Base-by-base conservation (phyloP, 352 stramenopile genomes). In the Globisporangium abappressorium region DNA sequence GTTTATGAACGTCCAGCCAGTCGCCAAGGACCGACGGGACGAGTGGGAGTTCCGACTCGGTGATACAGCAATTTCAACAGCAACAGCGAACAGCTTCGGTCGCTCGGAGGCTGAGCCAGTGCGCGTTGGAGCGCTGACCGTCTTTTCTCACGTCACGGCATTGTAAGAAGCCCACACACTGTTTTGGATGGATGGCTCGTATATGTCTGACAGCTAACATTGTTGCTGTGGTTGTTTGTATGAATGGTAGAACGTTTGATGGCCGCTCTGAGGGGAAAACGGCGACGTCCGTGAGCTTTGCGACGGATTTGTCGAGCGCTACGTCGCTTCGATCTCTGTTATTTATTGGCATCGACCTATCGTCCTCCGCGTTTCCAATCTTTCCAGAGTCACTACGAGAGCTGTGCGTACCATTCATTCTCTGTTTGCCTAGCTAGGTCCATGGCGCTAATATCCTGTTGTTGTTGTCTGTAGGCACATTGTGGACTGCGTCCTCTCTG, bases 261-360 rank as follows among this genome's bases (percentile, higher is more conserved):
- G 61, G 53, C 15, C 53, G 26, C 46, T 38, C 26, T 15, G 11
- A 66, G 20, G 41, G 34, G n/a, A 57, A 46, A 30, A 5, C 1
- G n/a, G 5, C 9, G 57, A 57, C 61, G 0, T 11, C 20, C 24
- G 61, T 66, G 41, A 57, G 9, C 46, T 66, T 66, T 20, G 41
- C 11, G 15, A 24, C 33, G 4, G 61, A 58, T 15, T 38, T 59
- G 36, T 57, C 43, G 18, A 59, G 46, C 30, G 41, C 61, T 15
- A 59, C 26, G 5, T 66, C 61, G 11, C 28, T 66, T 30, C 61
- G 11, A n/a, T 66, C 61, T 20, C 49, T 66, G 46, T 43, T 73
- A 70, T 78, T 83, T 72, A 74, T 76, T 67, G 76, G 76, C 14
- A 57, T 83, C 36, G 67, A 81, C 59, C 36, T 83, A 51, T 64